Base-by-base conservation (phyloP, 129 eudicot species). In the Escallonia rubra region DNA sequence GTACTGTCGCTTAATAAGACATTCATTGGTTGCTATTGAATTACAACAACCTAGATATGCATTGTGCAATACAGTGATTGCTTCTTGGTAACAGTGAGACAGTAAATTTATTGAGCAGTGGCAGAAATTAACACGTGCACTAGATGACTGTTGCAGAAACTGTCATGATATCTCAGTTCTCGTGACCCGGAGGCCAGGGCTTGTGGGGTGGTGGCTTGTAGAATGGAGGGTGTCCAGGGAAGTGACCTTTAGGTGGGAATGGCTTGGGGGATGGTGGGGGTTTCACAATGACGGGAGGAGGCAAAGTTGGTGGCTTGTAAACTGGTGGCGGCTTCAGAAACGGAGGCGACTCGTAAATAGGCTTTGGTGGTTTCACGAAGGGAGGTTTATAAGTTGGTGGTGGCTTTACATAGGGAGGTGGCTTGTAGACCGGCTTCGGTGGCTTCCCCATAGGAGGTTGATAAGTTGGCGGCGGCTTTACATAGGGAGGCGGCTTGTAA, bases 371-470 rank as follows among this genome's bases (percentile, higher is more conserved):
- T 54, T 13, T 54, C 23, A 2, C 5, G 13, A 54, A 4, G 9
- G 57, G 57, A 4, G 57, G 11, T 52, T 11, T 23, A 1, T 23
- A 23, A 23, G 34, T 23, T 11, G 55, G 55, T 50, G 55, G 55
- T n/a, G 59, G 34, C 34, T 54, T 54, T 4, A 8, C 6, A 1
- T 41, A 38, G 3, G 23, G 47, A 8, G 78, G 77, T 38, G 70
- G 47, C 41, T 9, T 57, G 58, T 56, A 57, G 23, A 40, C 16
- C 11, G 55, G 58, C 53, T 59, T 2, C 14, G 60, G 70, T 13
- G 63, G 48, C 41, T 58, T 46, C 47, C 11, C 43, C 5, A 10
- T 45, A 39, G 68, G 73, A n/a, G 81, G 77, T 45, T 49, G 50
- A 38, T 15, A 39, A 45, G 9, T 43, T 41, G 47, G 66, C 14